A percentile compares a stretch with the other conserved stretches of the same genome.
Conservation (phyloP, 257 asterid species). For the Mitragyna speciosa region DNA sequence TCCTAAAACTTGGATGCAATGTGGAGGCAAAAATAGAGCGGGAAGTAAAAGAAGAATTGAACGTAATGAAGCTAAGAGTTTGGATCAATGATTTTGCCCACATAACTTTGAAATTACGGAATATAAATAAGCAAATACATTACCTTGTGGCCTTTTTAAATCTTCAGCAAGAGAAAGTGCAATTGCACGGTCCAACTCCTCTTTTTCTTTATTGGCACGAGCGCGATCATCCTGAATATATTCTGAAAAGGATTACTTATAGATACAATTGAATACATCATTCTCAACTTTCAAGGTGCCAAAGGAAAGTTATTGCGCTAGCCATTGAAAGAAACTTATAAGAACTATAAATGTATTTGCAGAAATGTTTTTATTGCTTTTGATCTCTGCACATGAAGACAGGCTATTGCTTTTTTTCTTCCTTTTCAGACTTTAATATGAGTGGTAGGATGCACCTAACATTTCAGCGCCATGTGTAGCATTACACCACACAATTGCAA, state of each 20-base stretch:
- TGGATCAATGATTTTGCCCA: not conserved
- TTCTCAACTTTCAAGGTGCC: not conserved
- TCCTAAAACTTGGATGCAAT: slow-evolving; percentile 4
- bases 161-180: slow-evolving; percentile 80
- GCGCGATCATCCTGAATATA: slow-evolving; percentile 71
- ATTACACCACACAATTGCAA: not conserved
- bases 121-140: not conserved
- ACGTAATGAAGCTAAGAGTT: not conserved
- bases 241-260: not conserved
- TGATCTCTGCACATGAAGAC: not conserved
- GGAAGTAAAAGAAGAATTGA: not conserved
- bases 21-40: not conserved
- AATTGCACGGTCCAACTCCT: slow-evolving; percentile 84
- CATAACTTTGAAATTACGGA: not conserved
- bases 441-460: not conserved
- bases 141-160: slow-evolving; percentile 65
- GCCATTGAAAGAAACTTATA: not conserved
- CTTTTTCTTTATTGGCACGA: slow-evolving; percentile 57
- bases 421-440: not conserved
- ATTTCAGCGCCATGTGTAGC: not conserved
- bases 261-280: not conserved
- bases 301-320: not conserved
- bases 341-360: not conserved
- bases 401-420: not conserved
- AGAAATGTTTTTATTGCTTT: not conserved